These are phyloP conservation scores for Sedum album DNA, from an alignment of 164 flowering plant genomes.

Conservation along the genomic window DNA sequence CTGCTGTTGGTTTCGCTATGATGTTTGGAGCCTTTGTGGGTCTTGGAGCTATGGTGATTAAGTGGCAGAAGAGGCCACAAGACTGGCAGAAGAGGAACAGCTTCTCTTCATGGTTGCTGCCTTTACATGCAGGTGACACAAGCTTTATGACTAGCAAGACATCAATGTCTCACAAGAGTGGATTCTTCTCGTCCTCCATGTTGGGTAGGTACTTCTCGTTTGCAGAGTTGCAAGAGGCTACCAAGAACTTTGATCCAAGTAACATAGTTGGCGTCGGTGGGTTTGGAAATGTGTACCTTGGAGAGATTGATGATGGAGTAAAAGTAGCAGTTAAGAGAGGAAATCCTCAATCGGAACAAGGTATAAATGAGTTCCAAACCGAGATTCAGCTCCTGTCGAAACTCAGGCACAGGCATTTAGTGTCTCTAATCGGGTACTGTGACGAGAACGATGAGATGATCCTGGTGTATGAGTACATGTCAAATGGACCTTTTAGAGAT, in stretches of 20 bases:
- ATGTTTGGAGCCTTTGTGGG: slow-evolving; percentile 8
- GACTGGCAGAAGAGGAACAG: slow-evolving; percentile 9
- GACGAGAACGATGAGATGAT: slow-evolving; percentile 82
- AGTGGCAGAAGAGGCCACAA: slow-evolving; percentile 7
- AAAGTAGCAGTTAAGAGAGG: slow-evolving; percentile 77
- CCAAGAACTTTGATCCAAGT: slow-evolving; percentile 53
- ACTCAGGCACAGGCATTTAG: slow-evolving; percentile 65
- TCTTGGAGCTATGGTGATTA: slow-evolving; percentile 3
- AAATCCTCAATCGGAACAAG: slow-evolving; percentile 63
- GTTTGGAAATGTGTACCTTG: slow-evolving; percentile 76
- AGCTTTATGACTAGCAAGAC: slow-evolving; percentile 3
- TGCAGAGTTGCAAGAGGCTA: slow-evolving; percentile 48
- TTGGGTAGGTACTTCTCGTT: slow-evolving; percentile 49
- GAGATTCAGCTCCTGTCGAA: slow-evolving; percentile 63
- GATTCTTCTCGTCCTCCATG: slow-evolving; percentile 32
- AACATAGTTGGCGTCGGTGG: slow-evolving; percentile 73
- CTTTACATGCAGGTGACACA: slow-evolving; percentile 1
- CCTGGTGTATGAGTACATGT: slow-evolving; percentile 74
- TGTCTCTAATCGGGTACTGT: slow-evolving; percentile 70
- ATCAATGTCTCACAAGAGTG: slow-evolving; percentile 37
- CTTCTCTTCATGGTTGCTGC: slow-evolving; percentile 7
- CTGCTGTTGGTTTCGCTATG: slow-evolving; percentile 7
- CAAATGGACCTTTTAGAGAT: slow-evolving; percentile 56
- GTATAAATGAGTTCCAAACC: slow-evolving; percentile 72
- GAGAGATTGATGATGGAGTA: slow-evolving; percentile 45